Evolutionary conservation across 2,329 filamentous ascomycete genomes (phyloP), one percentile per base, ranked within the genome.

Genomic region (Hypoxylon sp.): DNA sequence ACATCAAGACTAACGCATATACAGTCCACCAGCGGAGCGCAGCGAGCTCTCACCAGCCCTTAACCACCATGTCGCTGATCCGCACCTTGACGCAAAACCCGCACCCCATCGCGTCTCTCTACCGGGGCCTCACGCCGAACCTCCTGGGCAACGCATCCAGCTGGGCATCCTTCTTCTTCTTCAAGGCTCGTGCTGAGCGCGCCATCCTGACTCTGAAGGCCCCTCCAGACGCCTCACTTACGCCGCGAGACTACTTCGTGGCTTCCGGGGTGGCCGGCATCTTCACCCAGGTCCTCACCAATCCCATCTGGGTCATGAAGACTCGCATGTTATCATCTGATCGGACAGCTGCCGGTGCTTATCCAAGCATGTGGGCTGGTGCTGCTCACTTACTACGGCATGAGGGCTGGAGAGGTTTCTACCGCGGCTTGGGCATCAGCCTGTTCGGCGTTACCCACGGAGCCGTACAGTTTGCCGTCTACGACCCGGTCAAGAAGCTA

Each of bases 301-400:
- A 98, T 79, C 96, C 96, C 2, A 91, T 99, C 75, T 99, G 96
- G 96, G 96, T 99, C 2, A 90, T 99, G 79, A 98, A 98, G 84
- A 98, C 95, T 7, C 92, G 96, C 70, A 98, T 99, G 94, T 85
- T 98, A 25, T 94, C 94, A 31, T 95, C 93, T 3, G 93, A 96
- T 72, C 88, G 89, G 55, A 85, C 88, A 61, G 86, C 89, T 5
- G 88, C 86, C 1, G 94, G 94, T 13, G 96, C 95, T 1, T 99
- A 99, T 81, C 86, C 88, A 14, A 91, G 89, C 72, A 93, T 98
- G 84, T 82, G 85, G 72, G 86, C 90, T 54, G 96, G 96, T 30
- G 87, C 90, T 1, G 80, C 79, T 40, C 86, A 89, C 49, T 88
- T 99, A 20, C 87, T 90, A 75, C 81, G 81, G 17, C 86, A 85